Conservation (phyloP, 164 flowering plant genomes). For the Santalum album region DNA sequence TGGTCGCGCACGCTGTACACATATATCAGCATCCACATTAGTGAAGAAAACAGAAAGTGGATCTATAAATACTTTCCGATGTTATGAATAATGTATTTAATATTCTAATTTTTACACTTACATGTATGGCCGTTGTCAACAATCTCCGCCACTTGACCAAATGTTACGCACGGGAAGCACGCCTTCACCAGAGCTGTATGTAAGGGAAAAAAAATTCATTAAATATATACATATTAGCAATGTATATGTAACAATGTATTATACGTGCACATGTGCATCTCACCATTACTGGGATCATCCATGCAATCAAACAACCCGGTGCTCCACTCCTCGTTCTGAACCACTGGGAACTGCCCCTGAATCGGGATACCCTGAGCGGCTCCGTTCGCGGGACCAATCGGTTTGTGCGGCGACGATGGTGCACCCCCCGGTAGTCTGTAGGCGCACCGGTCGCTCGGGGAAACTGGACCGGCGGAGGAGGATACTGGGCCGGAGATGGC, state of each 20-base stretch:
- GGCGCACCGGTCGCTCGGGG: no score
- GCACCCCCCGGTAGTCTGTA: no score
- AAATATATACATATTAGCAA: no score
- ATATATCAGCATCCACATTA: constrained; percentile 4
- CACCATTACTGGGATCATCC: neutral
- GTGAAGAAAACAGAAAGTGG: constrained; percentile 17
- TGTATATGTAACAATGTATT: no score
- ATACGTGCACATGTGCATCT: no score
- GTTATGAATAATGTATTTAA: constrained; percentile 6
- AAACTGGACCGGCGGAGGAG: neutral
- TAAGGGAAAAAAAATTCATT: no score
- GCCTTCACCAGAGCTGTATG: neutral
- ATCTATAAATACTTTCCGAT: constrained; percentile 16
- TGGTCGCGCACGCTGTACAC: no score
- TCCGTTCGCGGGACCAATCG: no score
- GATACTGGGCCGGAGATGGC: neutral
- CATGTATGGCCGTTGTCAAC: neutral
- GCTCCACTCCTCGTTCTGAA: neutral
- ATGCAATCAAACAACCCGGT: neutral
- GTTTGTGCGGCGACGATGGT: no score
- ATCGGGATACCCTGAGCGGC: no score
- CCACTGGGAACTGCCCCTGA: neutral
- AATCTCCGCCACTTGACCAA: neutral
- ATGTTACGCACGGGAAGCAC: neutral
- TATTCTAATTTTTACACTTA: no score